Base-by-base conservation (phyloP, 768 basidiomycete species). In the Pisolithus orientalis region DNA sequence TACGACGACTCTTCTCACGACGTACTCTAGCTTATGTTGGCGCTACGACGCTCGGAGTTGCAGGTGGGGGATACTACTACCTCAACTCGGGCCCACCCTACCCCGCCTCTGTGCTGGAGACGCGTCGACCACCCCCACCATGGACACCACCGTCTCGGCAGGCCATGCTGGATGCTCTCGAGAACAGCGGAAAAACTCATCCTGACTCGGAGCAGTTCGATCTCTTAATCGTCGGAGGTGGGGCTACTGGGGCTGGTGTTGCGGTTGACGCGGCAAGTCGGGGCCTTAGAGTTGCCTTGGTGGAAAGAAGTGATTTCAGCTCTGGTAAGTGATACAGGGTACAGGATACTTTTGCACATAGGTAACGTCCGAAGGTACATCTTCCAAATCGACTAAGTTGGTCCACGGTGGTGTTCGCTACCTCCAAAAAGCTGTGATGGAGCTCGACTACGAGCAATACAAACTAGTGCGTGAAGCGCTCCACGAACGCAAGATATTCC, bases 391-490 rank as follows among this genome's bases (percentile, higher is more conserved):
- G 7, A 98, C 96, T 1, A 98, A 99, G 67, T 85, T 99, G 49
- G 95, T 99, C 1, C 96, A 99, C 70, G 95, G 95, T 14, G 95
- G 95, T 38, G 95, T 98, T 2, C 83, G 95, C 1, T 99, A 99
- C 69, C 81, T 99, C 10, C 95, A 99, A 63, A 99, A 98, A 65
- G 95, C 95, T 3, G 80, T 97, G 34, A 81, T 94, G 62, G 94
- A 95, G 61, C 81, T 96, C 55, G 95, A 98, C 65, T 96, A 95
- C 61, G 93, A 93, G 64, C 92, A 94, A 65, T 94, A 85, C 75
- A 96, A 96, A 66, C 87, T 99, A 53, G 95, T 99, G 28, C 78
- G 77, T n/a, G 95, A 97, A 66, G 94, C 95, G 13, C 77, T 98
- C 6, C 87, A 91, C 59, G 96, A 99, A 71, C 81, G 95, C 29